These are phyloP conservation scores for Starmerella vaccinii DNA, from an alignment of 805 yeast genomes.

Conservation along the genomic window DNA sequence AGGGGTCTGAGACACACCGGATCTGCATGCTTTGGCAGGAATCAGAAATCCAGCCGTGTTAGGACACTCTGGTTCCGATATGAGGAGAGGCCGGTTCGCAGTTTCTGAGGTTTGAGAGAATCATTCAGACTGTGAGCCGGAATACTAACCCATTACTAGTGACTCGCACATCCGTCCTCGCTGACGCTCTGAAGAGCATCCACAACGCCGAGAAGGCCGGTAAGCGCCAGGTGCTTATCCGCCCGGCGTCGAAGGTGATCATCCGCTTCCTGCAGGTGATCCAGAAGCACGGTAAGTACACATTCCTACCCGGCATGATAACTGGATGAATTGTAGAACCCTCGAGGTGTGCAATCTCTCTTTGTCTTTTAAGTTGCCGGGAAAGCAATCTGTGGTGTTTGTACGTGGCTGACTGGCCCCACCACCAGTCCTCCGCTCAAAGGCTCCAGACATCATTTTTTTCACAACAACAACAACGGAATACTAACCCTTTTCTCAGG, in stretches of 20 bases:
- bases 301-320: slow-evolving; percentile 67
- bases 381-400: slow-evolving; percentile 39
- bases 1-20: slow-evolving; percentile 28
- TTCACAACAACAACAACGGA: background rate
- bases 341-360: slow-evolving; percentile 52
- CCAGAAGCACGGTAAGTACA: slow-evolving; percentile 83
- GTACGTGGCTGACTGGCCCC: slow-evolving; percentile 9
- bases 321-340: slow-evolving; percentile 90
- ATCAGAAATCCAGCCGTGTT: slow-evolving; percentile 22
- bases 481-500: slow-evolving; percentile 30
- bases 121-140: slow-evolving; percentile 10
- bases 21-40: slow-evolving; percentile 17
- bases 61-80: slow-evolving; percentile 28
- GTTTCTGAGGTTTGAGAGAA: background rate
- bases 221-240: slow-evolving; percentile 95
- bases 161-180: slow-evolving; percentile 98
- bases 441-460: slow-evolving; percentile 16
- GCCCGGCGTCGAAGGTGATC: slow-evolving; percentile 98
- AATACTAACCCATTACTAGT: slow-evolving; percentile 37
- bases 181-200: slow-evolving; percentile 96
- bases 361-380: slow-evolving; percentile 98
- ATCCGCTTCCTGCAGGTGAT: slow-evolving; percentile 92
- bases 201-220: slow-evolving; percentile 99
- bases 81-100: slow-evolving; percentile 17
- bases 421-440: slow-evolving; percentile 13